These are phyloP conservation scores for Naegleria gruberi DNA, from an alignment of 208 protist genomes.

Conservation along the genomic window DNA sequence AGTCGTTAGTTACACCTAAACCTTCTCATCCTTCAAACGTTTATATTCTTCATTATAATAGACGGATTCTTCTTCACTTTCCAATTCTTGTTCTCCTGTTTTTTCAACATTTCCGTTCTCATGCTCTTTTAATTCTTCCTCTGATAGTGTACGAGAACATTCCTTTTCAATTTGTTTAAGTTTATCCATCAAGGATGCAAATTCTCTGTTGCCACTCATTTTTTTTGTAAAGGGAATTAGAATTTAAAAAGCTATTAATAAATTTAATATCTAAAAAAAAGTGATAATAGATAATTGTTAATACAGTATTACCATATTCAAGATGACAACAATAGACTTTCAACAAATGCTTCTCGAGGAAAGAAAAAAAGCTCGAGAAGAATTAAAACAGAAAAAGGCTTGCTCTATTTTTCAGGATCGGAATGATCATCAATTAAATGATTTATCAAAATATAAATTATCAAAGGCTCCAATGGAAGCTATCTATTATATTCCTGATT, in stretches of 20 bases:
- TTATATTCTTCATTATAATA: not conserved
- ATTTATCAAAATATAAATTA: not conserved
- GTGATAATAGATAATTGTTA: no score
- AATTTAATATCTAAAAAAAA: no score
- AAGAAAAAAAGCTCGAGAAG: not conserved
- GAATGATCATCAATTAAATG: no score
- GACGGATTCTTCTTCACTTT: not conserved
- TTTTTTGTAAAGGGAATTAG: no score
- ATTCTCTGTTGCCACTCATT: no score
- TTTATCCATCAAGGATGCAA: not conserved
- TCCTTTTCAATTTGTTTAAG: not conserved
- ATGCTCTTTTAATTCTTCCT: not conserved
- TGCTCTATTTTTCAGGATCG: not conserved
- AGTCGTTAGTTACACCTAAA: no score
- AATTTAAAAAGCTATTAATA: no score
- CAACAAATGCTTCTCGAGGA: not conserved
- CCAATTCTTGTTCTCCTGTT: not conserved
- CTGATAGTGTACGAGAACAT: not conserved
- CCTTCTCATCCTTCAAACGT: no score
- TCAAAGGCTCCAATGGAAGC: not conserved
- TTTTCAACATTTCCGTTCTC: not conserved
- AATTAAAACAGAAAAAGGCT: not conserved
- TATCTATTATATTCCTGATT: conserved; percentile 77
- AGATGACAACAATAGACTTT: conserved; percentile 18
- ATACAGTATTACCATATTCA: no score